A percentile compares a stretch with the other conserved stretches of the same genome.
phyloP scores from a whole-genome alignment of 495 filamentous ascomycete species.

The Aspergillus diversus region DNA sequence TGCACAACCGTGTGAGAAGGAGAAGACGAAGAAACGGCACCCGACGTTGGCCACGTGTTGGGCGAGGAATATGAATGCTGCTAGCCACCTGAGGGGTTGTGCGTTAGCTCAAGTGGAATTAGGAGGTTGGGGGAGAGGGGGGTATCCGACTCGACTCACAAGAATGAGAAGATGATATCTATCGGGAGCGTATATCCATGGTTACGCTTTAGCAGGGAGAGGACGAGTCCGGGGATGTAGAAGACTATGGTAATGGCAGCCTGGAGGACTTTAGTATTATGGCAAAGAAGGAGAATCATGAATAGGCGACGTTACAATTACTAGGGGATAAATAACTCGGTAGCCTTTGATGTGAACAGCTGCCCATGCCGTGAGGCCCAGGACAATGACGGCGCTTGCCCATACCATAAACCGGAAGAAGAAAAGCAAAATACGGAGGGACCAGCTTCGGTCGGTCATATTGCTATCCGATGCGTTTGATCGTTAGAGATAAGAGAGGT shows the following conservation, averaged over 20 bases:
- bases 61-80: slow-evolving; percentile 27
- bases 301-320: slow-evolving; percentile 18
- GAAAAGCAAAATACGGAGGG: slow-evolving; percentile 19
- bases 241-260: slow-evolving; percentile 21
- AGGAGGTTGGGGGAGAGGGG: neutral
- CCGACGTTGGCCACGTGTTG: slow-evolving; percentile 14
- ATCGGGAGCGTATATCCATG: slow-evolving; percentile 26
- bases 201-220: slow-evolving; percentile 19
- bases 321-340: slow-evolving; percentile 21
- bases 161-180: slow-evolving; percentile 24
- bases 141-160: slow-evolving; percentile 13
- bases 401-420: slow-evolving; percentile 19
- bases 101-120: neutral
- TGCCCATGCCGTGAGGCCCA: slow-evolving; percentile 25
- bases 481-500: neutral
- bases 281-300: neutral
- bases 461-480: neutral
- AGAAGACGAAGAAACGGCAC: slow-evolving; percentile 10
- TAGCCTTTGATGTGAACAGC: slow-evolving; percentile 22
- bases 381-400: slow-evolving; percentile 22
- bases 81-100: slow-evolving; percentile 19
- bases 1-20: neutral
- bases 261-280: slow-evolving; percentile 9
- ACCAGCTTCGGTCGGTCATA: neutral
- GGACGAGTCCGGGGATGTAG: slow-evolving; percentile 25